These are phyloP conservation scores for Fragaria vesca DNA, from an alignment of 306 rosid species.

Conservation along the genomic window DNA sequence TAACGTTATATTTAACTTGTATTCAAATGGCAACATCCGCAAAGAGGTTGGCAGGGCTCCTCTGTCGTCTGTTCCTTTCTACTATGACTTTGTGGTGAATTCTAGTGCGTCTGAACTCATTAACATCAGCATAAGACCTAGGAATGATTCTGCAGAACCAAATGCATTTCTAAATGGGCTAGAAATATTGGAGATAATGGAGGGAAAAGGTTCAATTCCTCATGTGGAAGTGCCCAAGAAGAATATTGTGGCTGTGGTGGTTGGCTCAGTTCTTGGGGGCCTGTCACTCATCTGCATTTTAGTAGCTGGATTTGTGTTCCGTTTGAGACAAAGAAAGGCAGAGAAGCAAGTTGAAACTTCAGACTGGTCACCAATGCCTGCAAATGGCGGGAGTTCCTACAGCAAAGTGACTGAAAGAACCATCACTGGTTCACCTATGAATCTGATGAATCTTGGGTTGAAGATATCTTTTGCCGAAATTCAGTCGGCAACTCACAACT, in stretches of 20 bases:
- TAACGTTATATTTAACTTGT: background rate
- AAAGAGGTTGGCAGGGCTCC: background rate
- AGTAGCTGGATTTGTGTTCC: constrained; percentile 13
- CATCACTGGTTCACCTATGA: constrained; percentile 23
- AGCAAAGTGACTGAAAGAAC: background rate
- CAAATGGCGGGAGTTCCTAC: constrained; percentile 38
- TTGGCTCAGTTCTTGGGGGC: constrained; percentile 39
- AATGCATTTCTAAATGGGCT: constrained; percentile 48
- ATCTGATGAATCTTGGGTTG: constrained; percentile 38
- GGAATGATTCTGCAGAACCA: fast-evolving
- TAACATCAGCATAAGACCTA: constrained; percentile 28
- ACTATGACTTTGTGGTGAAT: constrained; percentile 23
- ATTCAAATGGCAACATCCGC: constrained; percentile 7
- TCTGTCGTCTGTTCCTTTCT: constrained; percentile 1
- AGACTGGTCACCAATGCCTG: constrained; percentile 36
- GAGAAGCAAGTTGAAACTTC: constrained; percentile 20
- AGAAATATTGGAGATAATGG: constrained; percentile 36
- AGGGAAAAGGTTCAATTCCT: constrained; percentile 2
- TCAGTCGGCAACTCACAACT: constrained; percentile 38
- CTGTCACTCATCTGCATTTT: constrained; percentile 28
- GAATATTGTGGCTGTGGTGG: background rate
- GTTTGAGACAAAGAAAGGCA: constrained; percentile 25
- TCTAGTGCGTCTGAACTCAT: constrained; percentile 19
- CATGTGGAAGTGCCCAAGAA: background rate
- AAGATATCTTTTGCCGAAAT: constrained; percentile 39